Evolutionary conservation across 140 eudicot species (phyloP), one percentile per base, ranked within the genome.

Genomic region (Senecio squalidus): DNA sequence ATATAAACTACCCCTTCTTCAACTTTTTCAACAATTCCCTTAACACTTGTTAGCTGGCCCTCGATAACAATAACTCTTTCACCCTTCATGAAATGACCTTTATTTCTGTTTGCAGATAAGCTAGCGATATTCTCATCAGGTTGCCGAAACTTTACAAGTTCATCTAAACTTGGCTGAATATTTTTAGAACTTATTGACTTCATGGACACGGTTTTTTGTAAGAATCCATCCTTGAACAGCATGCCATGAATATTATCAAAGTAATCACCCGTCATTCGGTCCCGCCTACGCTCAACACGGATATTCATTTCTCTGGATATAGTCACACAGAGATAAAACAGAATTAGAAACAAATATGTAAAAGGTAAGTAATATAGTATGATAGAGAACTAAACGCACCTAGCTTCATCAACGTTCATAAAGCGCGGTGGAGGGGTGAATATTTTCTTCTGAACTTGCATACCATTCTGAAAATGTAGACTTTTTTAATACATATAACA

Each of bases 1-100:
- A 30, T 30, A 30, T 30, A 2, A 30, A 30, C 36, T 4, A 9
- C 9, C 8, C 2, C 9, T 30, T 30, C 36, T 9, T 30, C 36
- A 9, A 30, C 36, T 71, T 92, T 92, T 73, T 92, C 96, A 39
- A 92, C 96, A 74, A 73, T 70, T 60, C 98, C 98, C 81, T 81
- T 81, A 49, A 92, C 58, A 73, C 87, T 92, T 68, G 72, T 86
- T 1, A 86, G 88, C 58, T 86, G 96, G 23, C 98, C 98, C 69
- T 91, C 86, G 56, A 92, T 74, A 71, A 92, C 72, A 15, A 92
- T 82, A 51, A 92, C 89, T 48, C 82, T 73, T 52, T 92, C 95
- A 51, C 98, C 98, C 73, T 92, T 92, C 95, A 92, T 69, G 48
- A 91, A 91, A 67, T 83, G 94, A 22, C 95, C 95, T 65, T 86